Percentiles rank a stretch among this genome's conserved stretches.
These are phyloP conservation scores for Naegleria fowleri DNA, from an alignment of 208 protist species.

Conservation along the genomic window DNA sequence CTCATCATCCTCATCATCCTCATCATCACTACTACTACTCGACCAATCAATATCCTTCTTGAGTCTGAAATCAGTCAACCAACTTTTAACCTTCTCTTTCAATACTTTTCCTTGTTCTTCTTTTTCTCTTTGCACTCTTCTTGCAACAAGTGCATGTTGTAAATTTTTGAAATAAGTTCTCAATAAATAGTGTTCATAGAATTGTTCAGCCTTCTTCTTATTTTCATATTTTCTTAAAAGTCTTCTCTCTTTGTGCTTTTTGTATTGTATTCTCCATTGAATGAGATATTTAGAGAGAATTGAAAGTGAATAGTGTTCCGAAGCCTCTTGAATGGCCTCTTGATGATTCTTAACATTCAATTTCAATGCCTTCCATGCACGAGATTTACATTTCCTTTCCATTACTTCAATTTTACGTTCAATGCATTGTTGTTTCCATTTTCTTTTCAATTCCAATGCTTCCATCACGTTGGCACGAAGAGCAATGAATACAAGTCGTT, in stretches of 20 bases:
- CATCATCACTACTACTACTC: no score
- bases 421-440: background rate
- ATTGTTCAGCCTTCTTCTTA: background rate
- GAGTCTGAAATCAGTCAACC: background rate
- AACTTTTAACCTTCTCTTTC: background rate
- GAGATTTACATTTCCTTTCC: background rate
- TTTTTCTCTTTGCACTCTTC: background rate
- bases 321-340: background rate
- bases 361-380: background rate
- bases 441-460: background rate
- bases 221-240: background rate
- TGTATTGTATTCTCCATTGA: background rate
- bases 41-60: background rate
- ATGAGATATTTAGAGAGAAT: background rate
- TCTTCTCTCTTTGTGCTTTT: background rate
- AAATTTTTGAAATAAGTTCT: background rate
- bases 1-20: no score
- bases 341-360: background rate
- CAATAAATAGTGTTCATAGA: background rate
- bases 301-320: background rate
- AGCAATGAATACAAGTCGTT: background rate
- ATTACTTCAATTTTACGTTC: no score
- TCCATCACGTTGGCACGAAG: background rate
- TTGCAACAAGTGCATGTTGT: no score
- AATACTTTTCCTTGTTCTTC: background rate